Evolutionary conservation across 2,329 filamentous ascomycete species (phyloP).

Genomic region (Ilyonectria sp.): DNA sequence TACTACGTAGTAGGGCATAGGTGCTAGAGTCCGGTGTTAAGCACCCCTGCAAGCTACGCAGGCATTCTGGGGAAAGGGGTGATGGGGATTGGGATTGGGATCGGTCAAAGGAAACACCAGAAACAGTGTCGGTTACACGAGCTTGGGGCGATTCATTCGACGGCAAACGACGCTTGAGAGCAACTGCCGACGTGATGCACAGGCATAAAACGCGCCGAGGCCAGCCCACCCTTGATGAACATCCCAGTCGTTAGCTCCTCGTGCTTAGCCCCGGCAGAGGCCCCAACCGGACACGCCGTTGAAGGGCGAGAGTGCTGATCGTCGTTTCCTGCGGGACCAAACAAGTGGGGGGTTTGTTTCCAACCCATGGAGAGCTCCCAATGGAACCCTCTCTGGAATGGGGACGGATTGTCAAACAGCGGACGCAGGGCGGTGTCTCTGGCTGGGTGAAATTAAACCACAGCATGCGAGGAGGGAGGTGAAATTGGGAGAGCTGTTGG

Average conservation of each 20-base stretch:
- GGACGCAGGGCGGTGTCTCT: neutral
- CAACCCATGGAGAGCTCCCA: conserved; percentile 1
- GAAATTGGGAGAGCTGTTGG: neutral
- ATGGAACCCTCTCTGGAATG: neutral
- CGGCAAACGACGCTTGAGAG: neutral
- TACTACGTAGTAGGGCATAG: neutral
- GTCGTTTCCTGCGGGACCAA: conserved; percentile 17
- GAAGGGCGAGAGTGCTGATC: conserved; percentile 23
- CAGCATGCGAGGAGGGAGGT: neutral
- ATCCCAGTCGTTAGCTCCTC: neutral
- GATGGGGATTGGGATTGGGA: neutral
- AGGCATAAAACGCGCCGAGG: neutral
- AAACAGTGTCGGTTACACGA: conserved; percentile 2
- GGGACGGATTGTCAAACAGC: neutral
- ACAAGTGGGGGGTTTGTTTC: conserved; percentile 12
- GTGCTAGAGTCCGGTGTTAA: neutral
- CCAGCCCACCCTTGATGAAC: neutral
- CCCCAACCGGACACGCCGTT: conserved; percentile 10
- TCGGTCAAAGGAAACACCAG: neutral
- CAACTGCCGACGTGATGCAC: neutral
- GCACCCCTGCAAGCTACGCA: neutral
- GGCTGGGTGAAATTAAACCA: neutral
- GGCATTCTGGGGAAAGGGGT: conserved; percentile 7
- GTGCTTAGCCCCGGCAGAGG: conserved; percentile 24
- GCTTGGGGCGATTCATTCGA: neutral